Conservation (phyloP, 352 stramenopile species). For the Phytophthora citricola region DNA sequence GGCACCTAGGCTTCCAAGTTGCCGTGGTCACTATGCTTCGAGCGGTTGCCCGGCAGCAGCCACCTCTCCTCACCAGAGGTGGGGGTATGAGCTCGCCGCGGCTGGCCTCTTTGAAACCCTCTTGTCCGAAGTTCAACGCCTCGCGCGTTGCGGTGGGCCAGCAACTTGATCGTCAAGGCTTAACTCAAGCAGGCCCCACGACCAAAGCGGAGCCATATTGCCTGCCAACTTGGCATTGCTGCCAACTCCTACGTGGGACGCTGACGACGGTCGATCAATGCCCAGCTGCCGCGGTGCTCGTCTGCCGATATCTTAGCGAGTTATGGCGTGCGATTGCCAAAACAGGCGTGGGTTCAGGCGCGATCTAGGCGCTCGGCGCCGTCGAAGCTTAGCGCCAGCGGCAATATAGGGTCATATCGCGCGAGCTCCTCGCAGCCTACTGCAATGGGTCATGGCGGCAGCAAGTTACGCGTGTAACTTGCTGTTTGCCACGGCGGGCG, state of each 20-base stretch:
- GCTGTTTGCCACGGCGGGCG: neutral
- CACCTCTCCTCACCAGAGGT: neutral
- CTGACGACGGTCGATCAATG: constrained; percentile 6
- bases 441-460: neutral
- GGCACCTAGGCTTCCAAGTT: constrained; percentile 1
- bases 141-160: no score
- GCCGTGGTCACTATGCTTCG: constrained; percentile 18
- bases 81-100: neutral
- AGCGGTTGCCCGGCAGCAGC: constrained; percentile 7
- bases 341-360: constrained; percentile 30
- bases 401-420: constrained; percentile 8
- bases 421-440: constrained; percentile 26
- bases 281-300: constrained; percentile 10
- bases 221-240: neutral
- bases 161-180: no score
- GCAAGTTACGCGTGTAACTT: neutral
- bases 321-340: constrained; percentile 37
- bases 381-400: constrained; percentile 16
- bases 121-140: constrained; percentile 7
- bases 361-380: constrained; percentile 7
- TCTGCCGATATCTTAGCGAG: constrained; percentile 24
- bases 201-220: neutral
- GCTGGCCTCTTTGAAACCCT: constrained; percentile 1
- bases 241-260: constrained; percentile 9
- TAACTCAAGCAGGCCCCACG: no score